These are phyloP conservation scores for Leptographium flavum DNA, from an alignment of 2,329 filamentous ascomycete genomes.

Conservation along the genomic window DNA sequence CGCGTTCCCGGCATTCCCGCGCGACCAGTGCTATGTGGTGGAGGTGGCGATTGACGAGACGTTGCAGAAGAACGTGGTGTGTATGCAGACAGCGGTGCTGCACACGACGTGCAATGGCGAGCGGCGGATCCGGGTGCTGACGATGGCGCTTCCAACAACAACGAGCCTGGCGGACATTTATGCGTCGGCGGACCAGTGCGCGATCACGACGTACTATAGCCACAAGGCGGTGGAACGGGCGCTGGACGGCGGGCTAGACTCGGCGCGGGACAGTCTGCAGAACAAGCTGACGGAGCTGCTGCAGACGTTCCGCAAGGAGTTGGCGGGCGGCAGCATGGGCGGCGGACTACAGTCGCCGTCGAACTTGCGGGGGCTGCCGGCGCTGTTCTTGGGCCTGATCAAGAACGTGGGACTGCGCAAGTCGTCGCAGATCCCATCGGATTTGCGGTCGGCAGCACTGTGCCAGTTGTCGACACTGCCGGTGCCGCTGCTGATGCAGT, in stretches of 20 bases:
- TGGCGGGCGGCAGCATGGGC: conserved; percentile 90
- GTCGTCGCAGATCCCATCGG: conserved; percentile 84
- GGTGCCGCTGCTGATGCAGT: conserved; percentile 78
- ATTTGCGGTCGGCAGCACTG: conserved; percentile 83
- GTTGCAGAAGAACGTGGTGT: conserved; percentile 80
- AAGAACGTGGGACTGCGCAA: conserved; percentile 92
- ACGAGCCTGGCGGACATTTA: conserved; percentile 83
- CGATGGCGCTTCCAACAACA: conserved; percentile 82
- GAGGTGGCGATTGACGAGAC: conserved; percentile 97
- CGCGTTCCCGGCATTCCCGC: conserved; percentile 93
- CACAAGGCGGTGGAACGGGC: conserved; percentile 94
- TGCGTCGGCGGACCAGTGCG: conserved; percentile 85
- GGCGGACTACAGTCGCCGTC: conserved; percentile 88
- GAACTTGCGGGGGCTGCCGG: conserved; percentile 76
- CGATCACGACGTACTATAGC: conserved; percentile 85
- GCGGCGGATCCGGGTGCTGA: conserved; percentile 86
- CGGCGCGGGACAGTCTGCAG: conserved; percentile 80
- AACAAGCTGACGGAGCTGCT: conserved; percentile 85
- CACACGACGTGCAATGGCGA: conserved; percentile 98
- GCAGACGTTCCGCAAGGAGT: conserved; percentile 91
- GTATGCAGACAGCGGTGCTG: conserved; percentile 83
- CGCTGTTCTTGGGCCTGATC: conserved; percentile 85
- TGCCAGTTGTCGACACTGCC: conserved; percentile 90
- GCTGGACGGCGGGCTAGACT: conserved; percentile 66
- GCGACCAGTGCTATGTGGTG: conserved; percentile 94